phyloP scores from a whole-genome alignment of 2,329 filamentous ascomycete genomes.

The Ophiostoma montium region DNA sequence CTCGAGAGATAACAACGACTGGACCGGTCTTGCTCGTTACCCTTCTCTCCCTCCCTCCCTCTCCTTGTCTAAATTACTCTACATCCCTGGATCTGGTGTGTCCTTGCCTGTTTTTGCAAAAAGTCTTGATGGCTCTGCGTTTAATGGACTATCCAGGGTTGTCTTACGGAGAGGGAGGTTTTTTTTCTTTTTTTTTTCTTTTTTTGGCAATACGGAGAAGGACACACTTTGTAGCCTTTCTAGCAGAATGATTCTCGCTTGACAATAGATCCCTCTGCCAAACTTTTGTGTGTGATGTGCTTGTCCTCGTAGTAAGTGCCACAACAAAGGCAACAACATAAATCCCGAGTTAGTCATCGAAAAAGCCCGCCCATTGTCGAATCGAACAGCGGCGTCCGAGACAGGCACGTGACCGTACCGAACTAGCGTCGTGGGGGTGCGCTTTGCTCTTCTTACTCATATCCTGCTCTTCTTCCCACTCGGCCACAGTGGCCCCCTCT shows the following conservation, averaged over 20 bases:
- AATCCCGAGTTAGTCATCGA: too few relatives aligned
- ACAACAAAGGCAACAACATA: too few relatives aligned
- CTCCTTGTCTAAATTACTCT: background rate
- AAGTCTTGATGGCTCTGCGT: background rate
- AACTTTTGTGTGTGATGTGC: too few relatives aligned
- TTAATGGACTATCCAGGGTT: background rate
- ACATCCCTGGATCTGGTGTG: background rate
- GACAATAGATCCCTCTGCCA: background rate
- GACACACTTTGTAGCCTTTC: background rate
- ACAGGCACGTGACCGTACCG: background rate
- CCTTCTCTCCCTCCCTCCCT: background rate
- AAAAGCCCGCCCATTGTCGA: background rate
- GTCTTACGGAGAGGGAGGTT: background rate
- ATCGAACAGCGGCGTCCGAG: background rate
- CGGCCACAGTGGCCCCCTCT: too few relatives aligned
- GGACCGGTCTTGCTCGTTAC: background rate
- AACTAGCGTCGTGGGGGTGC: too few relatives aligned
- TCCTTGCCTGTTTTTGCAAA: background rate
- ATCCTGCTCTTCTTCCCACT: background rate
- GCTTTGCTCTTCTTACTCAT: background rate
- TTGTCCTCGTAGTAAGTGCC: too few relatives aligned
- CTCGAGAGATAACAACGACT: background rate
- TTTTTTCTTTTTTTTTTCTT: background rate
- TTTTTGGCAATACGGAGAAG: background rate
- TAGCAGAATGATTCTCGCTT: background rate